These are phyloP conservation scores for Neofusicoccum sp. DNA, from an alignment of 2,329 filamentous ascomycete genomes.

Conservation along the genomic window DNA sequence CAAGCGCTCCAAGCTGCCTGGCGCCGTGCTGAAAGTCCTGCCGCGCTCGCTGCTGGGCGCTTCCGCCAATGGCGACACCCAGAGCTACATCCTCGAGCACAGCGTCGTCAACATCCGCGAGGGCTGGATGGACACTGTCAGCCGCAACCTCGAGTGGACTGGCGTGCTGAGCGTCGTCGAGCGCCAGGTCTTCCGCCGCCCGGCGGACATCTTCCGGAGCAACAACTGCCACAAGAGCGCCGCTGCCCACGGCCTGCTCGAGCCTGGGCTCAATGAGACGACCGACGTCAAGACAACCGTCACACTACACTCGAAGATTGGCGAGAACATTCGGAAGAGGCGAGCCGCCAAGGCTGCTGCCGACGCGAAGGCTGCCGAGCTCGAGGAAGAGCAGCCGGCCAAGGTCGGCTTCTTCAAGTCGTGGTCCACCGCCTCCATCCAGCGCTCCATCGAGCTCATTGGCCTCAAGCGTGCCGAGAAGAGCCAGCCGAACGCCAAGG, in stretches of 20 bases:
- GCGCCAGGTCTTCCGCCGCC: conserved; percentile 65
- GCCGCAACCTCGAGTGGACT: conserved; percentile 77
- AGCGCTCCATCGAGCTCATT: conserved; percentile 75
- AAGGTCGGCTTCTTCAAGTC: conserved; percentile 58
- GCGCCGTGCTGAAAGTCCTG: conserved; percentile 71
- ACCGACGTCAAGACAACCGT: conserved; percentile 74
- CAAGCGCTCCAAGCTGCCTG: conserved; percentile 76
- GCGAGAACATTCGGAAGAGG: conserved; percentile 61
- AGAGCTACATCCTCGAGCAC: conserved; percentile 77
- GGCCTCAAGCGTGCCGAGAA: conserved; percentile 74
- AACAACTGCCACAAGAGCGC: conserved; percentile 27
- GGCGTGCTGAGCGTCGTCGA: conserved; percentile 77
- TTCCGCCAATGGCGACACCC: conserved; percentile 60
- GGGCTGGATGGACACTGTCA: conserved; percentile 81
- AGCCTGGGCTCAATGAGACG: conserved; percentile 29
- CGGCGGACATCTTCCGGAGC: conserved; percentile 26
- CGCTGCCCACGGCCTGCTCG: conserved; percentile 27
- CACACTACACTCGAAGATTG: conserved; percentile 69
- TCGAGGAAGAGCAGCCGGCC: conserved; percentile 45
- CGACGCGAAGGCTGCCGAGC: conserved; percentile 37
- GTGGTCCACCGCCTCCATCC: conserved; percentile 70
- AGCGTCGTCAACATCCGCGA: conserved; percentile 75
- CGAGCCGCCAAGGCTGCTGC: conserved; percentile 46
- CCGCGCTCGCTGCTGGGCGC: conserved; percentile 67
- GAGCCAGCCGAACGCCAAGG: conserved; percentile 75